These are phyloP conservation scores for Conringia planisiliqua DNA, from an alignment of 345 rosid species.

Conservation along the genomic window DNA sequence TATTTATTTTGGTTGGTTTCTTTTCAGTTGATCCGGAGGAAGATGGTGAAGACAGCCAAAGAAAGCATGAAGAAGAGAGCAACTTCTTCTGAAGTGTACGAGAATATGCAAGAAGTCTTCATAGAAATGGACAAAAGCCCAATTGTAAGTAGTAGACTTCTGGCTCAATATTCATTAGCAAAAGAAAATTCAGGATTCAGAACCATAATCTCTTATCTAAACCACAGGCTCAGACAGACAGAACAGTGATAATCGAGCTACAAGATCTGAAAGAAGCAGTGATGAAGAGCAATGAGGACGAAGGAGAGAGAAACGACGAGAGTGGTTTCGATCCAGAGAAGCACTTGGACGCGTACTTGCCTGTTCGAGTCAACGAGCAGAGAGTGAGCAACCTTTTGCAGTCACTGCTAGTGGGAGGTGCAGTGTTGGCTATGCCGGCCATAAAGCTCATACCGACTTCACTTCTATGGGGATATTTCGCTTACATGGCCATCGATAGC, in stretches of 20 bases:
- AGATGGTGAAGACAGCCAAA: conserved; percentile 72
- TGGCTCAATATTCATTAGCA: not conserved
- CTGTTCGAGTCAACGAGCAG: conserved; percentile 81
- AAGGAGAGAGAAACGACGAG: conserved; percentile 13
- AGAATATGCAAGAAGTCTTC: conserved; percentile 70
- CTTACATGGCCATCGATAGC: conserved; percentile 89
- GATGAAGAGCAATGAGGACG: conserved; percentile 40
- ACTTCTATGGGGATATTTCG: conserved; percentile 84
- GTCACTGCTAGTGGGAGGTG: conserved; percentile 60
- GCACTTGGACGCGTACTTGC: conserved; percentile 77
- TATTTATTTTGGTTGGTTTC: not conserved
- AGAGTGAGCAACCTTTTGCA: conserved; percentile 77
- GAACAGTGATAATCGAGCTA: conserved; percentile 49
- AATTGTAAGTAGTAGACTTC: conserved; percentile 40
- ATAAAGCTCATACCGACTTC: conserved; percentile 79
- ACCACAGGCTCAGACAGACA: conserved; percentile 30
- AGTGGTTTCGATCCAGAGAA: conserved; percentile 66
- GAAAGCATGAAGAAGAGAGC: conserved; percentile 64
- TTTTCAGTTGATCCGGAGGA: conserved; percentile 53
- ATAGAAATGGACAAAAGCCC: conserved; percentile 54
- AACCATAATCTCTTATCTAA: not conserved
- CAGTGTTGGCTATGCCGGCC: conserved; percentile 63
- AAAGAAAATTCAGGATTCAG: not conserved
- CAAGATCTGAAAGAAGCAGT: conserved; percentile 71
- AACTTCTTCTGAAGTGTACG: conserved; percentile 56